These are phyloP conservation scores for Lichtheimia ramosa DNA, from an alignment of 371 early-diverging fungal species.

Conservation along the genomic window DNA sequence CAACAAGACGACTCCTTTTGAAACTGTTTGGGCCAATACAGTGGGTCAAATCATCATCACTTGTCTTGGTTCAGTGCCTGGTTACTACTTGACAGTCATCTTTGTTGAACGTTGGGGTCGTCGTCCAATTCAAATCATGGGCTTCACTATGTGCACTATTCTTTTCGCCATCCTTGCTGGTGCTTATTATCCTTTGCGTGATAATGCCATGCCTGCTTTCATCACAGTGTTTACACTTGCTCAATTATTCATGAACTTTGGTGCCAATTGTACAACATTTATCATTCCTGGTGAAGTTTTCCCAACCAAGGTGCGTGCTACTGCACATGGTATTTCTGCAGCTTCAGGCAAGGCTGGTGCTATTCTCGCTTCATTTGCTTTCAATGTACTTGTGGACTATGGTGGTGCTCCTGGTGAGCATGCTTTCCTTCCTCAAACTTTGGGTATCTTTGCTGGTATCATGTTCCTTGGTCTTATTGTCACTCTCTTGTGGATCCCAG, in stretches of 20 bases:
- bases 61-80: constrained; percentile 84
- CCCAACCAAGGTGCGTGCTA: constrained; percentile 88
- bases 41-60: constrained; percentile 85
- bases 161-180: constrained; percentile 77
- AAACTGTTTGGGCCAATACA: constrained; percentile 59
- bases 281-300: constrained; percentile 90
- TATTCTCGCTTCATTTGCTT: constrained; percentile 53
- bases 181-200: constrained; percentile 58
- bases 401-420: constrained; percentile 55
- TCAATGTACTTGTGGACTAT: constrained; percentile 59
- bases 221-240: constrained; percentile 74
- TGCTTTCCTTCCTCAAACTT: constrained; percentile 64
- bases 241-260: constrained; percentile 88
- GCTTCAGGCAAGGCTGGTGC: constrained; percentile 89
- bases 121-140: constrained; percentile 78
- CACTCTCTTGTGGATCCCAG: constrained; percentile 53
- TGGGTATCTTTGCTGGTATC: constrained; percentile 68
- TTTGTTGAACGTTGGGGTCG: constrained; percentile 83
- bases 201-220: constrained; percentile 64
- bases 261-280: constrained; percentile 91
- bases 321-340: constrained; percentile 88
- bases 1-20: constrained; percentile 50
- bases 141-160: constrained; percentile 72
- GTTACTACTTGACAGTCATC: constrained; percentile 84
- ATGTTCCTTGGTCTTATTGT: constrained; percentile 66